Base-by-base conservation (phyloP, 2,329 filamentous ascomycete genomes). In the Diaporthe humulicola region DNA sequence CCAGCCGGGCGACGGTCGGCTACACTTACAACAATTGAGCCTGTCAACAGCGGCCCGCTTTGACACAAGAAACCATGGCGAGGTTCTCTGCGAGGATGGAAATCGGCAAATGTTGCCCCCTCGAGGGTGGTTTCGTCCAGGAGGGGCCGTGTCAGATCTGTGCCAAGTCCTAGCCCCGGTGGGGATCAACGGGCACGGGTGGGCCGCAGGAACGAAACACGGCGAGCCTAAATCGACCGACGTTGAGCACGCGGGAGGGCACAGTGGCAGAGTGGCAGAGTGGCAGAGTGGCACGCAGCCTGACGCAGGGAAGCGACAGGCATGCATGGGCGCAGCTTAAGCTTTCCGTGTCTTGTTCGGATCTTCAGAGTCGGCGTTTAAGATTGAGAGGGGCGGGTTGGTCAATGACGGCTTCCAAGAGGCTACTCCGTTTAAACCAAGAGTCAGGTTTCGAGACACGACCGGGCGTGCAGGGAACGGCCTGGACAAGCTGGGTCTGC, bases 321-420 rank as follows among this genome's bases (percentile, higher is more conserved):
- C 22, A n/a, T 40, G 48, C 48, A 60, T 15, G n/a, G 38, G 58
- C 19, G 19, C 22, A 58, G 56, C 33, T 54, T 54, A 69, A 69
- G 64, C 48, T 40, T 69, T 54, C 48, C 48, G 48, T 69, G 45
- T 67, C 45, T 52, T 52, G 64, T 67, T 67, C 64, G 30, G 64
- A 67, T 67, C 64, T 67, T 67, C 64, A 67, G 28, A 67, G 28
- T 52, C 30, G 45, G 64, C 50, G 64, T 67, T 67, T 67, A 67
- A 52, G 30, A 67, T 52, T 67, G 28, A 67, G 64, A 64, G 60
- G 60, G 30, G 64, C 45, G 33, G 33, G 45, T 28, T 38, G 45
- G 28, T 50, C 33, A 15, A 67, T 67, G 64, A 67, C 64, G 64
- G 64, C 64, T 38, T 9, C 33, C 33, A 69, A 69, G 45, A 54